These are phyloP conservation scores for Trebouxia gelatinosa DNA, from an alignment of 163 green algal genomes.

Conservation along the genomic window DNA sequence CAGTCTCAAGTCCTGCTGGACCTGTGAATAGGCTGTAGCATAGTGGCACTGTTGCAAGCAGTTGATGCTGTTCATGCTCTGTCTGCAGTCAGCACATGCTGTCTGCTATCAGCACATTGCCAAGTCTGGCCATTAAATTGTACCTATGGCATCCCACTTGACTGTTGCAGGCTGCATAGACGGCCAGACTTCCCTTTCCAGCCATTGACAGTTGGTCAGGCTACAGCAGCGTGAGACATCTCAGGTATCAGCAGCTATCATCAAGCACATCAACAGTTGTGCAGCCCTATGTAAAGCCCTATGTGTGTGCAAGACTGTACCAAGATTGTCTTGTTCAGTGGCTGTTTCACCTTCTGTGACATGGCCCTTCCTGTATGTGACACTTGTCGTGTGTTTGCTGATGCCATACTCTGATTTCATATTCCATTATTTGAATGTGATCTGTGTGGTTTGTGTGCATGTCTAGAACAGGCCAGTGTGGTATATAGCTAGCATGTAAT, in stretches of 20 bases:
- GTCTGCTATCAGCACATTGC: not conserved
- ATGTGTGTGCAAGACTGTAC: not conserved
- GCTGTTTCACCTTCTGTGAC: no score
- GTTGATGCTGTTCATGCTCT: not conserved
- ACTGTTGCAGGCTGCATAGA: constrained; percentile 59
- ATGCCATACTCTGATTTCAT: not conserved
- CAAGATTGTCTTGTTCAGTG: not conserved
- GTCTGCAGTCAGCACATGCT: not conserved
- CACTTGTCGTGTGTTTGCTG: no score
- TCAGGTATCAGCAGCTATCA: no score
- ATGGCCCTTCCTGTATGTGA: no score
- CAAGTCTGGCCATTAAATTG: not conserved
- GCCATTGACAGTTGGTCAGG: constrained; percentile 63
- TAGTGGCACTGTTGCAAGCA: not conserved
- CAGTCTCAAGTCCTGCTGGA: not conserved
- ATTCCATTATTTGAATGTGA: not conserved
- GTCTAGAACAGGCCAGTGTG: no score
- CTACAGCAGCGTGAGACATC: no score
- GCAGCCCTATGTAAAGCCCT: no score
- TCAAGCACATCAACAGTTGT: no score
- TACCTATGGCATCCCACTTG: not conserved
- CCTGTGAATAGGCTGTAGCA: not conserved
- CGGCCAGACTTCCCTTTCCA: constrained; percentile 54
- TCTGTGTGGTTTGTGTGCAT: not conserved
- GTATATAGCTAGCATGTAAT: no score